Evolutionary conservation across 2,329 filamentous ascomycete genomes (phyloP).

Genomic region (Pseudofabraea citricarpa): DNA sequence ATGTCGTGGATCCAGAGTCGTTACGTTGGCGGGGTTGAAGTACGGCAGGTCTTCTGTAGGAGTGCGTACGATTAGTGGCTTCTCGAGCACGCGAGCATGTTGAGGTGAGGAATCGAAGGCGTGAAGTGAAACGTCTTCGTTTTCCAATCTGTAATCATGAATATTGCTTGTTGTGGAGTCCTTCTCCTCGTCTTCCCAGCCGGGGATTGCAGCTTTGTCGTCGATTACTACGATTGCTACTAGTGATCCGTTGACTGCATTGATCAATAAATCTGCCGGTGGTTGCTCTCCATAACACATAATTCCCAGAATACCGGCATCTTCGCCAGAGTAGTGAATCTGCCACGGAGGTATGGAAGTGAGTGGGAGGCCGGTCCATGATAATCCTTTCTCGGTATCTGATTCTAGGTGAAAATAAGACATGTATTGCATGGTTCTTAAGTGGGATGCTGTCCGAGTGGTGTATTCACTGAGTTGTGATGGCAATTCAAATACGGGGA

Average conservation of each 20-base stretch:
- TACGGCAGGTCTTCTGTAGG: conserved; percentile 56
- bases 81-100: conserved; percentile 4
- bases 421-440: conserved; percentile 72
- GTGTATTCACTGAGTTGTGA: conserved; percentile 53
- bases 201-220: conserved; percentile 42
- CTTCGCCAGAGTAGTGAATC: conserved; percentile 50
- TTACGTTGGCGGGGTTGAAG: conserved; percentile 49
- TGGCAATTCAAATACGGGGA: conserved; percentile 47
- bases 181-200: conserved; percentile 14
- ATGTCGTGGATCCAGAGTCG: conserved; percentile 53
- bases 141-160: neutral
- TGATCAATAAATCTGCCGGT: conserved; percentile 51
- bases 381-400: conserved; percentile 12
- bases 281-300: conserved; percentile 64
- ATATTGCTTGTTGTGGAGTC: neutral
- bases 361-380: conserved; percentile 48
- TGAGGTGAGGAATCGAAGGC: conserved; percentile 6
- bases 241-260: conserved; percentile 66
- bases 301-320: conserved; percentile 56
- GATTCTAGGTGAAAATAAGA: conserved; percentile 64
- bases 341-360: conserved; percentile 54
- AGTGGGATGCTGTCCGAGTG: conserved; percentile 57
- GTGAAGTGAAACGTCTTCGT: conserved; percentile 8
- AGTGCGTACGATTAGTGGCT: conserved; percentile 29
- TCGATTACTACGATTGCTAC: conserved; percentile 62